phyloP scores from a whole-genome alignment of 768 basidiomycete genomes.

The Suillus fuscotomentosus region DNA sequence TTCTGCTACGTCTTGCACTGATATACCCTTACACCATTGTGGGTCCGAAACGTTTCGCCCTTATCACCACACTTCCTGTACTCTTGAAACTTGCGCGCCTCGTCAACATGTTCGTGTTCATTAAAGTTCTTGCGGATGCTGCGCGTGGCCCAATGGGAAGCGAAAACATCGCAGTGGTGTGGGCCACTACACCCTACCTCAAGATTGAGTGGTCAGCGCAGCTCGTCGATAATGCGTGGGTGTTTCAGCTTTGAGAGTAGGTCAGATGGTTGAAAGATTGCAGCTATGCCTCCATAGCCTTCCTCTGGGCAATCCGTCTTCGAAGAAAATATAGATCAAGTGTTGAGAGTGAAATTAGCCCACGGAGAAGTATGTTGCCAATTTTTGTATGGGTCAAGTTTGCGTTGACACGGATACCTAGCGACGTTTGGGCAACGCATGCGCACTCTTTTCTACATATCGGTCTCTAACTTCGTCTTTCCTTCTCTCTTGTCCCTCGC shows the following conservation, averaged over 20 bases:
- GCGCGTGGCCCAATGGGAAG: constrained; percentile 5
- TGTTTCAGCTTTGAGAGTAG: neutral
- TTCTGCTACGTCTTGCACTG: constrained; percentile 35
- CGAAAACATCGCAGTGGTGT: neutral
- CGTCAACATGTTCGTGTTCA: neutral
- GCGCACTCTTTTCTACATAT: constrained; percentile 34
- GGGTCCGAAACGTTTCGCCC: constrained; percentile 10
- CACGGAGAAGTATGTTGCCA: neutral
- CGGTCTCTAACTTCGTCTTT: constrained; percentile 37
- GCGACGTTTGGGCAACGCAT: constrained; percentile 18
- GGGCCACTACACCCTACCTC: constrained; percentile 6
- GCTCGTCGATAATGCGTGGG: neutral
- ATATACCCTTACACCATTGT: constrained; percentile 31
- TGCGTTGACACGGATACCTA: neutral
- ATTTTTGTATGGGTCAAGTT: neutral
- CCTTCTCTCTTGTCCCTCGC: constrained; percentile 35
- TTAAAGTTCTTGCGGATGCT: constrained; percentile 1
- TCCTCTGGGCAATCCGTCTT: neutral
- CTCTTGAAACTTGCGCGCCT: constrained; percentile 32
- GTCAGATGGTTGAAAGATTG: neutral
- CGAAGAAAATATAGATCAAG: constrained; percentile 6
- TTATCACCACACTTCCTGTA: constrained; percentile 27
- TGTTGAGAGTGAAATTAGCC: neutral
- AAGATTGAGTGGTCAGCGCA: constrained; percentile 1
- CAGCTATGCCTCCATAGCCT: neutral